phyloP scores from a whole-genome alignment of 129 eudicot genomes.

The Rutidosis leptorrhynchoides region DNA sequence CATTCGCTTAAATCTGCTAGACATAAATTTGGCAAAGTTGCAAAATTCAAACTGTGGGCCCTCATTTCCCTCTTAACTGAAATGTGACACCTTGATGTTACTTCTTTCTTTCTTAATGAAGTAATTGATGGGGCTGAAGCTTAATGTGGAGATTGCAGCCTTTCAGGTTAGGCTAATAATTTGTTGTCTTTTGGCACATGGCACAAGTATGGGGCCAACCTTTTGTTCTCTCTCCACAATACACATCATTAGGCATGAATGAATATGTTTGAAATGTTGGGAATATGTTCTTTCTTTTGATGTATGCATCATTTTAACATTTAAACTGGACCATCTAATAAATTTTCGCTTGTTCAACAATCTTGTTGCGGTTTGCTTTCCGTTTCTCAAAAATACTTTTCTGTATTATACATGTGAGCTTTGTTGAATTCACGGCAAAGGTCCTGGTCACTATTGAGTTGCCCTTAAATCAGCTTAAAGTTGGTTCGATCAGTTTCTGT shows the following conservation, averaged over 20 bases:
- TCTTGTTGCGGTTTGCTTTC: constrained; percentile 3
- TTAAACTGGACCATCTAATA: constrained; percentile 12
- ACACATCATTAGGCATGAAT: constrained; percentile 3
- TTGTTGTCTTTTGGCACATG: constrained; percentile 28
- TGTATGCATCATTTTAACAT: background rate
- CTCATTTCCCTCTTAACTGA: constrained; percentile 11
- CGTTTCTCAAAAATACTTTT: background rate
- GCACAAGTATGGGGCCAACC: background rate
- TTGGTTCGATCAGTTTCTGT: background rate
- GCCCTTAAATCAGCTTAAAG: background rate
- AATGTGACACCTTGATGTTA: constrained; percentile 17
- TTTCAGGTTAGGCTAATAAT: constrained; percentile 33
- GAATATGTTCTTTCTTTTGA: constrained; percentile 9
- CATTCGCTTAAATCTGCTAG: constrained; percentile 9
- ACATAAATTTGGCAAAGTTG: constrained; percentile 19
- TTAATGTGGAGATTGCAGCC: constrained; percentile 21
- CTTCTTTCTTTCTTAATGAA: constrained; percentile 6
- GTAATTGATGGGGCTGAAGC: constrained; percentile 23
- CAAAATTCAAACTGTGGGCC: constrained; percentile 14
- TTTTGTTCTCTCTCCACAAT: constrained; percentile 8
- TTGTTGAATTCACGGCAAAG: background rate
- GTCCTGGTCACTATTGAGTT: background rate
- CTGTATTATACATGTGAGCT: too few relatives aligned
- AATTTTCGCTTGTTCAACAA: background rate
- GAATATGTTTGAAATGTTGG: constrained; percentile 1